Conservation (phyloP, 495 filamentous ascomycete genomes). For the Trichocladium uniseriatum region DNA sequence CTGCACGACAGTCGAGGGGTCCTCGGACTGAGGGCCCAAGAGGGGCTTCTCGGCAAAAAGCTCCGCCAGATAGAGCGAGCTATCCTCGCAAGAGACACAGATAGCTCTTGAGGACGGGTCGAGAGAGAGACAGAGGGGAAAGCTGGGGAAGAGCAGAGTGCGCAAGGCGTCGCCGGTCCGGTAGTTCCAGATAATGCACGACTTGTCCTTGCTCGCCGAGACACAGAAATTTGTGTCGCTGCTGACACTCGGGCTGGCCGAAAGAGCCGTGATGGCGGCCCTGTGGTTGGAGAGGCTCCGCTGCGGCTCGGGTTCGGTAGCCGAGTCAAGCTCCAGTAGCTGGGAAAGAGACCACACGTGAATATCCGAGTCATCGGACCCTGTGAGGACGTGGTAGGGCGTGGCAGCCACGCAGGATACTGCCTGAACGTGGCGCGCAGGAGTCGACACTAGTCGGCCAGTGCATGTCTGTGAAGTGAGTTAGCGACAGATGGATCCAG, state of each 20-base stretch:
- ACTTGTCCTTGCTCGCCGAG: slow-evolving; percentile 70
- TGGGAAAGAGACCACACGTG: slow-evolving; percentile 78
- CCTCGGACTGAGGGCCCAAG: slow-evolving; percentile 47
- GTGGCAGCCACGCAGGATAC: slow-evolving; percentile 67
- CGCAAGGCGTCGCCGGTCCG: slow-evolving; percentile 62
- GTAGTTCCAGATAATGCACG: slow-evolving; percentile 83
- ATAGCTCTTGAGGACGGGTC: slow-evolving; percentile 78
- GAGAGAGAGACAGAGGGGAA: slow-evolving; percentile 60
- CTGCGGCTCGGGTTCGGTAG: slow-evolving; percentile 45
- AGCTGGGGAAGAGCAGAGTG: slow-evolving; percentile 66
- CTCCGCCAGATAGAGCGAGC: slow-evolving; percentile 70
- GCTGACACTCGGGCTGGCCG: slow-evolving; percentile 56
- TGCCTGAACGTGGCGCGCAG: slow-evolving; percentile 75
- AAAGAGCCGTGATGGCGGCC: slow-evolving; percentile 64
- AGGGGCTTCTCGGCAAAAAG: slow-evolving; percentile 54
- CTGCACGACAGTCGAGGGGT: slow-evolving; percentile 42
- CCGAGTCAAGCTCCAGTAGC: slow-evolving; percentile 52
- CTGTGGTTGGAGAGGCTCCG: slow-evolving; percentile 71
- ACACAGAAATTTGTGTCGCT: slow-evolving; percentile 60
- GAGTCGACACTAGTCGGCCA: slow-evolving; percentile 80
- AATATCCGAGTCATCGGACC: slow-evolving; percentile 78
- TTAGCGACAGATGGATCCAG: too few relatives aligned
- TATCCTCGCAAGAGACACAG: slow-evolving; percentile 76
- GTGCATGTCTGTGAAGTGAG: slow-evolving; percentile 55
- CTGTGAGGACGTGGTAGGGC: slow-evolving; percentile 73